Evolutionary conservation across 192 early-diverging fungal genomes (phyloP), one percentile per base, ranked within the genome.

Genomic region (Coemansia javaensis): DNA sequence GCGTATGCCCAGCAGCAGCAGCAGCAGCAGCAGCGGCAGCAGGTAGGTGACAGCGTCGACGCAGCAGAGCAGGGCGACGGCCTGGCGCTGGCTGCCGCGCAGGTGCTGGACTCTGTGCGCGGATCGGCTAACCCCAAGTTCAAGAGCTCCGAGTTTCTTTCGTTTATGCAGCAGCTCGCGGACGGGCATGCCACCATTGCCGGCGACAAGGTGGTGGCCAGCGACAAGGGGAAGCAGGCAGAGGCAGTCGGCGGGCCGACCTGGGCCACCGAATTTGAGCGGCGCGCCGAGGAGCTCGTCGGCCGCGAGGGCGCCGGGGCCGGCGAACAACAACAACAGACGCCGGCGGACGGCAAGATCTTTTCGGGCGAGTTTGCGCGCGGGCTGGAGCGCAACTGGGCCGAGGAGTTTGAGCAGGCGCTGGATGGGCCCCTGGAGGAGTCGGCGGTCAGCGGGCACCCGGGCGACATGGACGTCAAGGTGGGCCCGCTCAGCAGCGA

Each of bases 91-190:
- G 90, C 89, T 0, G 96, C 96, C 21, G 84, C 81, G 9, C 73
- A 87, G 44, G 77, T 99, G 20, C 59, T 95, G 12, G 82, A 88
- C 25, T 80, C 83, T 24, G 85, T 97, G 14, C 62, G 81, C 24
- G 66, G 56, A n/a, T 76, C 85, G 5, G 69, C 80, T 32, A 94
- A 97, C 46, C 91, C 95, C 24, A 98, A 98, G 69, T 93, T 99
- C 55, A 84, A 87, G 50, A 80, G 87, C 44, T 94, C 90, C 13
- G 82, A 89, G 32, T 99, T 99, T 51, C 66, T 97, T 69, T 81
- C 78, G 11, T 85, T 99, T 62, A 98, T 99, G 92, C 78, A 89
- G 45, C 80, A 92, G 57, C 72, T 99, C 35, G 79, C 90, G 15
- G 90, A 99, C 75, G 75, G 82, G 15, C 84, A 96, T 63, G 81